Percentiles rank a stretch among this genome's conserved stretches.
phyloP scores from a whole-genome alignment of 2,329 filamentous ascomycete genomes.

The Fonsecaea erecta region DNA sequence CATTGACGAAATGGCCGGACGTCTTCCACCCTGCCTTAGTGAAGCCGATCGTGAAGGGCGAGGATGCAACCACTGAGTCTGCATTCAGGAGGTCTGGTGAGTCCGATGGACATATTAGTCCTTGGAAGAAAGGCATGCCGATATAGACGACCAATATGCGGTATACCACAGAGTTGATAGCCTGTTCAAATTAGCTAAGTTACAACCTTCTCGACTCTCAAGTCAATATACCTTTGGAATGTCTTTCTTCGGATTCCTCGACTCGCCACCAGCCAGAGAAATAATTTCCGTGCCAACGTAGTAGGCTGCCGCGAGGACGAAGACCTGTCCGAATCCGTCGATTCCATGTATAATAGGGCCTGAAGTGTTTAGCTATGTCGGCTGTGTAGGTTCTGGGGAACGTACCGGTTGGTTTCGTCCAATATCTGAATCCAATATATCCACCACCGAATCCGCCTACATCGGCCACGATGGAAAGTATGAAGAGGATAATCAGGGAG shows the following conservation, averaged over 20 bases:
- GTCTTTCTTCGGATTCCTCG: slow-evolving; percentile 56
- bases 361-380: not conserved
- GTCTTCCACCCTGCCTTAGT: slow-evolving; percentile 49
- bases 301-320: slow-evolving; percentile 45
- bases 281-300: slow-evolving; percentile 55
- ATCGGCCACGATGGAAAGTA: slow-evolving; percentile 44
- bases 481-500: slow-evolving; percentile 42
- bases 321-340: slow-evolving; percentile 45
- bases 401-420: slow-evolving; percentile 62
- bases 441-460: slow-evolving; percentile 43
- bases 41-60: slow-evolving; percentile 59
- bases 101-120: slow-evolving; percentile 58
- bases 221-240: slow-evolving; percentile 54
- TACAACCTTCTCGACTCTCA: too few species aligned
- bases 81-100: slow-evolving; percentile 39
- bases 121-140: slow-evolving; percentile 42
- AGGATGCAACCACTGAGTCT: slow-evolving; percentile 43
- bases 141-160: slow-evolving; percentile 64
- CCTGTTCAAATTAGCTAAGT: slow-evolving; percentile 50
- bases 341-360: slow-evolving; percentile 45
- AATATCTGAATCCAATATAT: slow-evolving; percentile 72
- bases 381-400: not conserved
- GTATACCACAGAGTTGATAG: slow-evolving; percentile 50
- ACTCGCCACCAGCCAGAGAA: slow-evolving; percentile 62
- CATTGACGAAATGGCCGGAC: slow-evolving; percentile 75